Evolutionary conservation across 208 protist species (phyloP).

Genomic region (Trypanosoma caninum): DNA sequence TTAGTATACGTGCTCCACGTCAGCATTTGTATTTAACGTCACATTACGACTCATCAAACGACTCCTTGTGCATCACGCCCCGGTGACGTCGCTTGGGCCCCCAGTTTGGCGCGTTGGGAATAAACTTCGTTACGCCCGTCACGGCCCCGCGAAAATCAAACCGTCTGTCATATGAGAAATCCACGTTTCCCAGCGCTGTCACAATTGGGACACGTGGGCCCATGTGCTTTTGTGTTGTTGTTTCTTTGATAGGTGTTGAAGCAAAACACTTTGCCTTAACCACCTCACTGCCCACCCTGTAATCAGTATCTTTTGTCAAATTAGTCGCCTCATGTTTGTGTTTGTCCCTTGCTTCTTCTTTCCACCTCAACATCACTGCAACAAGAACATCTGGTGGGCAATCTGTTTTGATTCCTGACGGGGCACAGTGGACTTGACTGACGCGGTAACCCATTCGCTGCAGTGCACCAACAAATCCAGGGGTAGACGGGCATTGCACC

Average conservation of each 20-base stretch:
- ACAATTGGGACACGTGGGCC: slow-evolving; percentile 25
- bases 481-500: slow-evolving; percentile 75
- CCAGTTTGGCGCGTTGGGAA: slow-evolving; percentile 88
- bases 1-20: too few relatives aligned
- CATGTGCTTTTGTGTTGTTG: background rate
- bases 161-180: slow-evolving; percentile 77
- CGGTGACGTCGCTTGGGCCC: slow-evolving; percentile 82
- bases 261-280: too few relatives aligned
- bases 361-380: slow-evolving; percentile 83
- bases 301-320: slow-evolving; percentile 12
- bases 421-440: slow-evolving; percentile 90
- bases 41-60: too few relatives aligned
- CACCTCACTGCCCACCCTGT: background rate
- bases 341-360: slow-evolving; percentile 38
- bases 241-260: too few relatives aligned
- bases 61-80: slow-evolving; percentile 41
- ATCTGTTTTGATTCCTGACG: slow-evolving; percentile 90
- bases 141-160: slow-evolving; percentile 76
- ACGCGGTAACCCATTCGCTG: slow-evolving; percentile 79
- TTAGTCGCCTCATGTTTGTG: too few relatives aligned
- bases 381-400: slow-evolving; percentile 84
- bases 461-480: slow-evolving; percentile 71
- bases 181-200: slow-evolving; percentile 34
- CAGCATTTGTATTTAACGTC: too few relatives aligned
- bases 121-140: slow-evolving; percentile 81